phyloP scores from a whole-genome alignment of 192 early-diverging fungal species.

The Phlyctochytrium bullatum region DNA sequence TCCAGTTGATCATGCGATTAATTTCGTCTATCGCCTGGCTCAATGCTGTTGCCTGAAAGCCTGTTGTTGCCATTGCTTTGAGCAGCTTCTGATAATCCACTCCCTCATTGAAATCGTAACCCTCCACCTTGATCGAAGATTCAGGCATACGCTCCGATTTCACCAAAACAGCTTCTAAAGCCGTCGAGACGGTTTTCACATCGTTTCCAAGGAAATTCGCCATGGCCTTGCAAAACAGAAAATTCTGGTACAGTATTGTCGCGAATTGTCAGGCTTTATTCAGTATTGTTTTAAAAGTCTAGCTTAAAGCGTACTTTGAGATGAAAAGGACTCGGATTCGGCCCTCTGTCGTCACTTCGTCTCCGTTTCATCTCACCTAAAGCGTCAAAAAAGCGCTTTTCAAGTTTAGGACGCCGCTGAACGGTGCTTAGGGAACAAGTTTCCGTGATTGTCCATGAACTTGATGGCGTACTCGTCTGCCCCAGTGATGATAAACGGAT shows the following conservation, averaged over 20 bases:
- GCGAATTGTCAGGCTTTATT: too few species aligned
- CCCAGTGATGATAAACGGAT: slow-evolving; percentile 48
- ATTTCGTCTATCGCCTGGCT: slow-evolving; percentile 87
- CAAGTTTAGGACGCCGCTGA: too few species aligned
- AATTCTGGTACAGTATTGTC: too few species aligned
- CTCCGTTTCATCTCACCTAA: too few species aligned
- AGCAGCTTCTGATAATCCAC: slow-evolving; percentile 74
- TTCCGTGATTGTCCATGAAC: slow-evolving; percentile 50
- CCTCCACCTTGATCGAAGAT: slow-evolving; percentile 63
- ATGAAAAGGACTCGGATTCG: too few species aligned
- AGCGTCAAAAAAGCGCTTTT: too few species aligned
- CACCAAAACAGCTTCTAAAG: background rate
- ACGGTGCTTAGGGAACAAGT: too few species aligned
- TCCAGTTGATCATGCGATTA: slow-evolving; percentile 86
- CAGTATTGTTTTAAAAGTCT: too few species aligned
- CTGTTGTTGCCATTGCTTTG: slow-evolving; percentile 69
- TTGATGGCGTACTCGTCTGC: slow-evolving; percentile 62
- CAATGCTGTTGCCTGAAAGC: slow-evolving; percentile 91
- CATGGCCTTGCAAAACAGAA: too few species aligned
- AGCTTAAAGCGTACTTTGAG: too few species aligned
- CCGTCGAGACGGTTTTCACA: background rate
- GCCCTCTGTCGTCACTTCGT: too few species aligned
- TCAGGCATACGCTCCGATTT: slow-evolving; percentile 67
- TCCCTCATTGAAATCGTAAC: slow-evolving; percentile 92
- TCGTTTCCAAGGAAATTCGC: background rate